Evolutionary conservation across 352 stramenopile genomes (phyloP).

Genomic region (Blastocystis sp.): DNA sequence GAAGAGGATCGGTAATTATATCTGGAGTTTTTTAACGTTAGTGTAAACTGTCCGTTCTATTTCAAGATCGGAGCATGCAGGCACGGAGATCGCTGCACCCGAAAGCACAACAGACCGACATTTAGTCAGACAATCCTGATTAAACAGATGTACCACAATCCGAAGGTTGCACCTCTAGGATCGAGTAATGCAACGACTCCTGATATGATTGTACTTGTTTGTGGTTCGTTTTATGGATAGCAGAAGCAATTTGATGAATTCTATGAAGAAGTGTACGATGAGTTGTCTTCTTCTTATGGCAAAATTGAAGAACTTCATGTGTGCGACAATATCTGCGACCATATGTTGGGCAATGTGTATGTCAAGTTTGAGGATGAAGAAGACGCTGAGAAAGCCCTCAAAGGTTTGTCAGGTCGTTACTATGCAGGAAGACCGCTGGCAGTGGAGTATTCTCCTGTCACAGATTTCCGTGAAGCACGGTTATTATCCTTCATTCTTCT

Average conservation of each 20-base stretch:
- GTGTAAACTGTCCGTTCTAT: conserved; percentile 98
- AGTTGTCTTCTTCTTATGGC: conserved; percentile 90
- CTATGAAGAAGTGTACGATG: conserved; percentile 92
- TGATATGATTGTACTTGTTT: conserved; percentile 49
- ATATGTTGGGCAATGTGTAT: conserved; percentile 99
- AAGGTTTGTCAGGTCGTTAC: conserved; percentile 88
- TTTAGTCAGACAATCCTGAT: conserved; percentile 96
- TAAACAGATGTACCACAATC: conserved; percentile 95
- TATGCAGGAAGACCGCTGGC: conserved; percentile 88
- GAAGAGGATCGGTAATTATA: conserved; percentile 48
- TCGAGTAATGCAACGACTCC: background rate
- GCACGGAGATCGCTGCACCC: conserved; percentile 94
- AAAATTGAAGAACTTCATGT: conserved; percentile 95
- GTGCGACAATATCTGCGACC: conserved; percentile 96
- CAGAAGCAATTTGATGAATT: conserved; percentile 80
- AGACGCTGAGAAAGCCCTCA: conserved; percentile 86
- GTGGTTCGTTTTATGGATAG: background rate
- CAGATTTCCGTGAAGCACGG: conserved; percentile 90
- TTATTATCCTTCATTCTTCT: background rate
- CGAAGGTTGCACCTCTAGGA: conserved; percentile 37
- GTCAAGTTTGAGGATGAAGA: conserved; percentile 97
- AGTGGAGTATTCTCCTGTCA: conserved; percentile 94
- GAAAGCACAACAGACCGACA: conserved; percentile 93
- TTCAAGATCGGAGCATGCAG: conserved; percentile 99
- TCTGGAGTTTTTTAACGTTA: conserved; percentile 30